phyloP scores from a whole-genome alignment of 2,329 filamentous ascomycete genomes.

The Westerdykella sp. region DNA sequence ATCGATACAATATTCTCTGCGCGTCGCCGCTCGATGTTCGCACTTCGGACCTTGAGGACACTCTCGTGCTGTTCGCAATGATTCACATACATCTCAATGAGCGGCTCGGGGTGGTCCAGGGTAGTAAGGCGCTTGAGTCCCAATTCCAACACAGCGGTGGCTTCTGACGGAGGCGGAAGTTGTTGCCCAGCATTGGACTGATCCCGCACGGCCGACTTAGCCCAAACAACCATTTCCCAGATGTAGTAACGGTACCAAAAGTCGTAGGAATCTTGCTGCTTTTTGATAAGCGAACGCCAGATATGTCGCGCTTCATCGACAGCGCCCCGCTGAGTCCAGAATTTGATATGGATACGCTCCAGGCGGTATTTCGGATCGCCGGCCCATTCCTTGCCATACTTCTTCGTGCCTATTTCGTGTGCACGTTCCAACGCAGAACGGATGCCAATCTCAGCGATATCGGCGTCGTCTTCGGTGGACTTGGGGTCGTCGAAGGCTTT shows the following conservation, averaged over 20 bases:
- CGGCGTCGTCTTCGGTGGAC: conserved; percentile 67
- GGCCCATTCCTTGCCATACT: conserved; percentile 68
- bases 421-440: conserved; percentile 81
- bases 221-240: conserved; percentile 79
- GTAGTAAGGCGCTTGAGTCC: conserved; percentile 56
- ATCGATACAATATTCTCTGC: conserved; percentile 45
- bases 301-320: conserved; percentile 68
- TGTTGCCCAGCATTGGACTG: conserved; percentile 44
- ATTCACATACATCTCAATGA: conserved; percentile 66
- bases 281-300: conserved; percentile 66
- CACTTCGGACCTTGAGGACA: conserved; percentile 65
- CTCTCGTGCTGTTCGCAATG: conserved; percentile 90
- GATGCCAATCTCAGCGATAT: conserved; percentile 86
- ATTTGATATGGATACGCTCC: conserved; percentile 88
- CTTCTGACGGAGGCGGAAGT: conserved; percentile 57
- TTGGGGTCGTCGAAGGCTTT: conserved; percentile 68
- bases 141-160: conserved; percentile 69
- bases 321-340: conserved; percentile 75
- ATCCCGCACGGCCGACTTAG: conserved; percentile 50
- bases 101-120: conserved; percentile 70
- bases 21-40: conserved; percentile 67
- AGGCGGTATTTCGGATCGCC: conserved; percentile 87
- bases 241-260: conserved; percentile 92
- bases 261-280: conserved; percentile 72
- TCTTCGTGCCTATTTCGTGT: conserved; percentile 66